Evolutionary conservation across 768 basidiomycete species (phyloP), one percentile per base, ranked within the genome.

Genomic region (Suillus paluster): DNA sequence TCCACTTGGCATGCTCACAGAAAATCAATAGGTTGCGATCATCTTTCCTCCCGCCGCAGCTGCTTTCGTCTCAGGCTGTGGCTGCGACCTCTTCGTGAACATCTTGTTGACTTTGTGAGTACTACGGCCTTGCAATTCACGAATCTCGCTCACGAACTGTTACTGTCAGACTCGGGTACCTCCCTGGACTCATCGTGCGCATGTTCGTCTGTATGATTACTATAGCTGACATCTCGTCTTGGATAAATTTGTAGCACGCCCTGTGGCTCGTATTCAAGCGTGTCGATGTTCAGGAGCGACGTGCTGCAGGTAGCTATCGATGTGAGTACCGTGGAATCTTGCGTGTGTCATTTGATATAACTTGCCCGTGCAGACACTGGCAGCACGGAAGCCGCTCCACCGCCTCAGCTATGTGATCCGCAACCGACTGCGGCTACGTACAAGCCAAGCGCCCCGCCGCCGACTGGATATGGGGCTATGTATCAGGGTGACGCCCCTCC

Each of bases 231-330:
- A 15, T 34, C 54, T 25, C 1, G 25, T 34, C 34, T 6, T n/a
- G 11, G 27, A 50, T 10, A 9, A 1, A n/a, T 33, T 15, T 54
- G 8, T 39, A 85, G 84, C 93, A 95, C 69, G 92, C 92, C 1
- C 89, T 93, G 75, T 95, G 90, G 90, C 80, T 96, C 59, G 88
- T 95, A 50, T 88, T 93, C 77, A 88, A 81, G 83, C 89, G 89
- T 79, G 85, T 90, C 79, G 82, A 91, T 63, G 92, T 91, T 0
- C 90, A 92, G 69, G 87, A 91, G 62, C 80, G 81, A 34, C 92
- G 89, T 69, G 90, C 90, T 25, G 71, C 68, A 10, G 90, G 88
- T 23, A 86, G 86, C 39, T 93, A 84, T 80, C 72, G 78, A 49
- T 93, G 90, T 91, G 68, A 68, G 90, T 84, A 19, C 25, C 36